These are phyloP conservation scores for Penicillium verrucosum DNA, from an alignment of 2,329 filamentous ascomycete genomes.

Conservation along the genomic window DNA sequence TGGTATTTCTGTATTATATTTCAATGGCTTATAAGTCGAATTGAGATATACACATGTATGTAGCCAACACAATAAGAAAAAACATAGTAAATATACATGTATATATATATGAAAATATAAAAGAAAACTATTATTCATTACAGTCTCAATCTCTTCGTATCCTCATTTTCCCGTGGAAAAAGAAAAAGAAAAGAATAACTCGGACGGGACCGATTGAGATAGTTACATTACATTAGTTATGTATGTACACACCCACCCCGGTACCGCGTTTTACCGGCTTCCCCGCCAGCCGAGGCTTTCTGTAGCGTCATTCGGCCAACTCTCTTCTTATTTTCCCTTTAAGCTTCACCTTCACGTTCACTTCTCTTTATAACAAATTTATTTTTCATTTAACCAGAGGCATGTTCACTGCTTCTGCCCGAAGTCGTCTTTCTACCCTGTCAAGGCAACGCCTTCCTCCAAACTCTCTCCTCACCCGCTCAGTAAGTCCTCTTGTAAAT, in stretches of 20 bases:
- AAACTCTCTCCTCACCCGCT: conserved; percentile 34
- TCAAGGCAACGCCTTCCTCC: conserved; percentile 39
- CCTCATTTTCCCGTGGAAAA: conserved; percentile 7
- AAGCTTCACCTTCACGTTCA: conserved; percentile 14
- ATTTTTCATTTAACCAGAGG: conserved; percentile 24
- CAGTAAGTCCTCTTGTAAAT: conserved; percentile 25
- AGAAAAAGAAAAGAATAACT: neutral
- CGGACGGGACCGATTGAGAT: conserved; percentile 11
- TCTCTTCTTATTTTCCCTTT: conserved; percentile 12
- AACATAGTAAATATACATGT: no score
- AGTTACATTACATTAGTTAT: neutral
- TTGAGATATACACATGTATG: neutral
- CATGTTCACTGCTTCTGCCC: conserved; percentile 45
- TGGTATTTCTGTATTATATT: neutral
- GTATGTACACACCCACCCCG: neutral
- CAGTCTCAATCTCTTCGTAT: neutral
- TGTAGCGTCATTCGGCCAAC: neutral
- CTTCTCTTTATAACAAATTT: conserved; percentile 7
- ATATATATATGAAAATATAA: no score
- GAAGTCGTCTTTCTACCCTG: conserved; percentile 43
- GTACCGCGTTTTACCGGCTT: conserved; percentile 13
- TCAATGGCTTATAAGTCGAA: neutral
- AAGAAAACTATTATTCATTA: neutral
- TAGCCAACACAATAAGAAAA: neutral
- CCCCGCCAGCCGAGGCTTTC: conserved; percentile 23